Evolutionary conservation across 2,329 filamentous ascomycete species (phyloP).

Genomic region (Thyridium curvatum): DNA sequence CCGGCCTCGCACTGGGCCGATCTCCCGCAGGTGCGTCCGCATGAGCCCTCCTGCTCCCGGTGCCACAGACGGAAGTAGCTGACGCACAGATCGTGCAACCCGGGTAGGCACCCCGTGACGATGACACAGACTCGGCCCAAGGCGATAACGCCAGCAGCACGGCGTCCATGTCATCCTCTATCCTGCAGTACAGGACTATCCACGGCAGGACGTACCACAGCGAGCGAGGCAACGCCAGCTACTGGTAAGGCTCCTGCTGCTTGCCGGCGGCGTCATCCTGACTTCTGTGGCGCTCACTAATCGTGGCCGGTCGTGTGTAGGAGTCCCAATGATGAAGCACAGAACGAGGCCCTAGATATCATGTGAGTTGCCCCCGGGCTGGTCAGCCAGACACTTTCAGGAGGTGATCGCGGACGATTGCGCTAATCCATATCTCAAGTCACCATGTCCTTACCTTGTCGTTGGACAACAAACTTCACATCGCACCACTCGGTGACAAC

Average conservation of each 20-base stretch:
- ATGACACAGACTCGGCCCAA: slow-evolving; percentile 4
- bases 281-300: no score
- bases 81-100: no score
- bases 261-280: no score
- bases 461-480: slow-evolving; percentile 15
- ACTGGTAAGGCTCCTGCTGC: slow-evolving; percentile 11
- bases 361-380: not conserved
- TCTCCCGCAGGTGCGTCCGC: not conserved
- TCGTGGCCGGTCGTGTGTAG: no score
- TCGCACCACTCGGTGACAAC: slow-evolving; percentile 15
- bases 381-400: no score
- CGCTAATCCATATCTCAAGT: slow-evolving; percentile 8
- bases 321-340: no score
- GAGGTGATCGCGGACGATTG: no score
- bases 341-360: no score
- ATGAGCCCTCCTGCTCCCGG: no score
- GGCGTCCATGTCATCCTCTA: slow-evolving; percentile 19
- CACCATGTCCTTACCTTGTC: slow-evolving; percentile 17
- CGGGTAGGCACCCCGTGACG: not conserved
- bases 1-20: not conserved
- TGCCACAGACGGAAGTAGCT: no score
- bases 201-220: slow-evolving; percentile 20
- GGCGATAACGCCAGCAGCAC: slow-evolving; percentile 12
- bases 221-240: slow-evolving; percentile 14
- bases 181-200: slow-evolving; percentile 19